Conservation (phyloP, 176 grass and related monocot species). For the Pharus latifolius region DNA sequence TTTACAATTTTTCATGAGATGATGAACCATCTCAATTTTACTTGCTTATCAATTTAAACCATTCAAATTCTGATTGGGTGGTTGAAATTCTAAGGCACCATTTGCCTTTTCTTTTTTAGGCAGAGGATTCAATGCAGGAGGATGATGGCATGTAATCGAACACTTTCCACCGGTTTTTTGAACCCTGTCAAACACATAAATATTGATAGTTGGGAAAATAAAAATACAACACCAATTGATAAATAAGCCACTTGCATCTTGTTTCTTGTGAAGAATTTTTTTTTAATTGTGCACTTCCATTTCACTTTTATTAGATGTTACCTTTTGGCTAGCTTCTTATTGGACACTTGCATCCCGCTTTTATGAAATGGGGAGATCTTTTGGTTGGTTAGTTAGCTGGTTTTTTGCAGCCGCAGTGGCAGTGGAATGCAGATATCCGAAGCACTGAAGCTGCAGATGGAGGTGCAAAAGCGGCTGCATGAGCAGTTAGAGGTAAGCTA, state of each 20-base stretch:
- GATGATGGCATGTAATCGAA: too few species aligned
- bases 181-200: too few species aligned
- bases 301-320: neutral
- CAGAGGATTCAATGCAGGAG: too few species aligned
- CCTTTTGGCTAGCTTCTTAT: neutral
- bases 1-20: too few species aligned
- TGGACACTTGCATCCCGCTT: neutral
- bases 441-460: slow-evolving; percentile 92
- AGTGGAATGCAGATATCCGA: slow-evolving; percentile 82
- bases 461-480: slow-evolving; percentile 87
- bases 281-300: neutral
- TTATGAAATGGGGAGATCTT: neutral
- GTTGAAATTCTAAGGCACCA: too few species aligned
- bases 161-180: too few species aligned
- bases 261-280: neutral
- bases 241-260: neutral
- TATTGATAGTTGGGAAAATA: too few species aligned
- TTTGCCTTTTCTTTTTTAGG: too few species aligned
- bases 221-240: too few species aligned
- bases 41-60: too few species aligned
- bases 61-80: too few species aligned
- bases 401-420: neutral
- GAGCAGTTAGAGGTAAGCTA: slow-evolving; percentile 96
- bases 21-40: too few species aligned
- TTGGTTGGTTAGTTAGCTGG: neutral